Evolutionary conservation across 352 stramenopile genomes (phyloP).

Genomic region (Globisporangium splendens): DNA sequence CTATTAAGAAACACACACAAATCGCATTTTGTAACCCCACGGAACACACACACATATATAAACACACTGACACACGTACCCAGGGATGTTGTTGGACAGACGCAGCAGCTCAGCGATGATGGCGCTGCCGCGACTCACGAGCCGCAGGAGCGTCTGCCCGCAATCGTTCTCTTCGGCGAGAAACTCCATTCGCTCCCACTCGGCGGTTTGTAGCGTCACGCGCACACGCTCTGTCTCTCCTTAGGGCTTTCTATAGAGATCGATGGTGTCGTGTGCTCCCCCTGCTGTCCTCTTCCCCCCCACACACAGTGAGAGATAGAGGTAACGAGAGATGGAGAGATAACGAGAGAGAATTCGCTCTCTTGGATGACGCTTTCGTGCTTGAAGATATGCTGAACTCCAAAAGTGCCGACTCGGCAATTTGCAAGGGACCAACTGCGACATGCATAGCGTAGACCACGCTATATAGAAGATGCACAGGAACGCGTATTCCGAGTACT

Average conservation of each 20-base stretch:
- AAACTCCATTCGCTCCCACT: conserved; percentile 62
- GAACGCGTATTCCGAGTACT: too few relatives aligned
- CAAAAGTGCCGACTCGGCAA: background rate
- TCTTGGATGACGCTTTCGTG: background rate
- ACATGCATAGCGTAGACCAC: background rate
- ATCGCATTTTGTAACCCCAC: background rate
- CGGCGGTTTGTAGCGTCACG: too few relatives aligned
- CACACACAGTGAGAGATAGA: background rate
- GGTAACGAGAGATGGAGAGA: background rate
- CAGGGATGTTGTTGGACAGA: conserved; percentile 89
- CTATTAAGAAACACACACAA: conserved; percentile 25
- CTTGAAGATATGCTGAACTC: conserved; percentile 2
- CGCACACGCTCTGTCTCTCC: background rate
- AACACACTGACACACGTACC: conserved; percentile 31
- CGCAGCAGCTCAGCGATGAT: conserved; percentile 93
- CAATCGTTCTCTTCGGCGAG: conserved; percentile 92
- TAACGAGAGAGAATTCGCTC: background rate
- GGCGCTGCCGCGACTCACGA: conserved; percentile 88
- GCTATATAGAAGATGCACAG: background rate
- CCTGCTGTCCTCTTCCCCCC: background rate
- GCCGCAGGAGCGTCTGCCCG: conserved; percentile 91
- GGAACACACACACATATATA: background rate
- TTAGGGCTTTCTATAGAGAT: too few relatives aligned
- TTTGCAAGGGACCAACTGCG: background rate
- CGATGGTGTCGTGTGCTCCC: too few relatives aligned